Base-by-base conservation (phyloP, 23 red algal genomes). In the Cyanidiococcus yangmingshanensis region DNA sequence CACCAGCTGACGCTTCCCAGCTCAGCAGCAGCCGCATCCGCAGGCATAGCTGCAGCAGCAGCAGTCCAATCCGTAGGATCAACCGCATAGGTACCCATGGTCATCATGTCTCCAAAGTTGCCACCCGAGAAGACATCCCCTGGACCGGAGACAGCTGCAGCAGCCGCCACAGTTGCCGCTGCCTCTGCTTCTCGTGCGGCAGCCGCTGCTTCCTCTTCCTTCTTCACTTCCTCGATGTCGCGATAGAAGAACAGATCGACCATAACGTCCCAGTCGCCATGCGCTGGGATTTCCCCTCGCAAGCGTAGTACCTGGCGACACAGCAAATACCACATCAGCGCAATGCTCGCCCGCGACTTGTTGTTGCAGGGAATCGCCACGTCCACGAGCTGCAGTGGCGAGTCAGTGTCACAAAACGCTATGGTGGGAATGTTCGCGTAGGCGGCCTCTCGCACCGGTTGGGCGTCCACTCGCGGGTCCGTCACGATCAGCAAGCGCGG, bases 171-270 rank as follows among this genome's bases (percentile, higher is more conserved):
- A 45, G 75, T 59, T 1, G 79, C 78, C 3, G 76, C 82, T 0
- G 82, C 82, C 33, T 67, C 87, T 29, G 87, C 87, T 31, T 80
- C 76, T 51, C 78, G 58, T 29, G 45, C 38, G 2, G 68, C 58
- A 0, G 88, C 88, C 39, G 86, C 86, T 15, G 83, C 85, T 41
- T 81, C 85, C 41, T 98, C 94, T 0, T 84, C 86, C 85, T 98
- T 98, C 39, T 92, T 85, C 50, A 98, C 74, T 85, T 98, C 94
- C 40, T 98, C 89, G 25, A 84, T 82, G 67, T 97, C 89, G 57
- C 93, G 87, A 79, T 97, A 98, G 39, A 98, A 98, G 88, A 98
- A 98, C 74, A 98, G 86, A 85, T 98, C 94, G 1, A 98, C 94
- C 87, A 90, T 98, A n/a, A 98, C 94, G 51, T 98, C 87, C 94